phyloP scores from a whole-genome alignment of 352 stramenopile genomes.

The Peronospora farinosa region DNA sequence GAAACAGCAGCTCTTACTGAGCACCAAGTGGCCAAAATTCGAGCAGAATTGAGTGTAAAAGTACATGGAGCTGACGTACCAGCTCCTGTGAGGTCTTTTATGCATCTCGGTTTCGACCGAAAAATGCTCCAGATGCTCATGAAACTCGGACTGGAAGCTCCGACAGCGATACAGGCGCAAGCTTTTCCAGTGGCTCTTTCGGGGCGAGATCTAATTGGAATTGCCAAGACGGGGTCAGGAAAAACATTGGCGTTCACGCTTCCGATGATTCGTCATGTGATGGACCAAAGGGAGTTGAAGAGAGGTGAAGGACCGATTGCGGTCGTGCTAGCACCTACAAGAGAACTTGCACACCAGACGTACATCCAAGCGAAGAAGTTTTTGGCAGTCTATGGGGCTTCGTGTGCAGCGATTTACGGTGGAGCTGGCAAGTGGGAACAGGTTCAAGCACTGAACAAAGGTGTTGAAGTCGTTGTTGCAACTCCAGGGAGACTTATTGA shows the following conservation, averaged over 20 bases:
- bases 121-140: conserved; percentile 65
- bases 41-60: conserved; percentile 40
- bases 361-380: conserved; percentile 84
- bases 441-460: conserved; percentile 64
- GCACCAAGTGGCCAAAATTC: conserved; percentile 36
- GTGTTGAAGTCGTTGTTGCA: conserved; percentile 69
- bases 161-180: conserved; percentile 77
- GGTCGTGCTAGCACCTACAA: conserved; percentile 69
- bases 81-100: conserved; percentile 68
- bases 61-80: conserved; percentile 47
- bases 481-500: conserved; percentile 80
- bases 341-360: conserved; percentile 83
- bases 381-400: conserved; percentile 49
- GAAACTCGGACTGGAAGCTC: conserved; percentile 65
- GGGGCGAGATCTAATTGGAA: conserved; percentile 75
- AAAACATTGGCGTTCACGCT: conserved; percentile 97
- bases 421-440: conserved; percentile 84
- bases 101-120: conserved; percentile 59
- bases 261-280: conserved; percentile 88
- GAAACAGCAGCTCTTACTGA: conserved; percentile 33
- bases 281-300: conserved; percentile 77
- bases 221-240: conserved; percentile 94
- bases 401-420: conserved; percentile 73
- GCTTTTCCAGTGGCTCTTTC: conserved; percentile 76
- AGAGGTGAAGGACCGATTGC: conserved; percentile 76